These are phyloP conservation scores for Fraxinus pennsylvanica DNA, from an alignment of 257 asterid species.

Conservation along the genomic window DNA sequence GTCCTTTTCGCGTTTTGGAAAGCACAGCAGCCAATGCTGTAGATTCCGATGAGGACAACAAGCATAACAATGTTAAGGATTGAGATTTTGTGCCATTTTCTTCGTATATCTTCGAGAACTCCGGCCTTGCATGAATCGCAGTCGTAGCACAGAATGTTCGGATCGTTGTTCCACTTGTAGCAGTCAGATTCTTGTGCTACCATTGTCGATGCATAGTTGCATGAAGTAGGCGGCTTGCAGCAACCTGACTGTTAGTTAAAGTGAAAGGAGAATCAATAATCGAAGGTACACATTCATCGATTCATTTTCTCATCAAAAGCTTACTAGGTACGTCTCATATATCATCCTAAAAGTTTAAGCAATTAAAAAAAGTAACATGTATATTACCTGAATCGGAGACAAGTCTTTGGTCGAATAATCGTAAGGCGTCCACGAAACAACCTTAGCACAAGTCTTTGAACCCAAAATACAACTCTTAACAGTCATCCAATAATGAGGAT, in stretches of 20 bases:
- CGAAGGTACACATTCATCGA: background rate
- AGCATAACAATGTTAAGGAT: conserved; percentile 84
- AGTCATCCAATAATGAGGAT: conserved; percentile 63
- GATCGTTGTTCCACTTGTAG: conserved; percentile 81
- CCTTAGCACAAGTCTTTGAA: conserved; percentile 68
- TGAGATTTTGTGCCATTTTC: conserved; percentile 86
- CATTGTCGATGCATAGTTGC: conserved; percentile 63
- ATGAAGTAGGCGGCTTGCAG: conserved; percentile 94
- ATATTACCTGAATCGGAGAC: conserved; percentile 81
- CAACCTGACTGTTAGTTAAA: conserved; percentile 71
- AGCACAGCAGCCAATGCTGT: conserved; percentile 92
- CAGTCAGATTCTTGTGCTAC: conserved; percentile 74
- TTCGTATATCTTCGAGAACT: conserved; percentile 71
- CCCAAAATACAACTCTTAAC: conserved; percentile 70
- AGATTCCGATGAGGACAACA: conserved; percentile 76
- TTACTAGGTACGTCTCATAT: too few relatives aligned
- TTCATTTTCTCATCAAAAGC: too few relatives aligned
- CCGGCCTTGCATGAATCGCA: conserved; percentile 98
- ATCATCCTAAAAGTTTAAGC: background rate
- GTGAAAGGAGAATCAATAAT: background rate
- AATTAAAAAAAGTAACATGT: background rate
- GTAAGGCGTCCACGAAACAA: conserved; percentile 71
- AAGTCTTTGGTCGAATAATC: conserved; percentile 68
- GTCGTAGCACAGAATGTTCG: conserved; percentile 74
- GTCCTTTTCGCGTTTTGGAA: conserved; percentile 74